A percentile compares a stretch with the other conserved stretches of the same genome.
phyloP scores from a whole-genome alignment of 208 protist species.

The Leishmania major region DNA sequence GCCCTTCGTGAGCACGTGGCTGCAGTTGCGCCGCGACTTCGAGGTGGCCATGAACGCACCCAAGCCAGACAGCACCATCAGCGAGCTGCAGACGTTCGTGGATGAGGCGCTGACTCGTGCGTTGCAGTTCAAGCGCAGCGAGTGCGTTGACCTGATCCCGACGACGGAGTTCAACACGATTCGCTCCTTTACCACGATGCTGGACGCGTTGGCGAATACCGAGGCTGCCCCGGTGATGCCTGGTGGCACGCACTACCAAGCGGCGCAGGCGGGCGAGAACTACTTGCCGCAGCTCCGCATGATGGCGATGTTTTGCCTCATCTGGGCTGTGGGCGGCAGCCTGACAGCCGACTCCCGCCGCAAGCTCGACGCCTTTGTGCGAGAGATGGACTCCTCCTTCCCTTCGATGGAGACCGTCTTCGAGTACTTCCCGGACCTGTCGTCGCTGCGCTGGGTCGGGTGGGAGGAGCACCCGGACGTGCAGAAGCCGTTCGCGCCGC shows the following conservation, averaged over 20 bases:
- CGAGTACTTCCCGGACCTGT: slow-evolving; percentile 96
- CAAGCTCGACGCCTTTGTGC: slow-evolving; percentile 93
- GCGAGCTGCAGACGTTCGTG: slow-evolving; percentile 85
- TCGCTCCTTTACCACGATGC: slow-evolving; percentile 94
- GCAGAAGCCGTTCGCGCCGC: slow-evolving; percentile 84
- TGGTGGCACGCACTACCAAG: slow-evolving; percentile 64
- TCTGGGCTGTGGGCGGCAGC: slow-evolving; percentile 96
- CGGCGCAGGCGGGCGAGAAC: slow-evolving; percentile 80
- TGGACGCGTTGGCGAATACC: slow-evolving; percentile 94
- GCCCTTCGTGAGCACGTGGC: slow-evolving; percentile 95
- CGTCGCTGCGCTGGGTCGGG: slow-evolving; percentile 86
- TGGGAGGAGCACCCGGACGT: slow-evolving; percentile 95
- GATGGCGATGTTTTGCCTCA: slow-evolving; percentile 95
- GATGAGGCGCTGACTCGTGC: slow-evolving; percentile 79
- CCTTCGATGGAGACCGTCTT: slow-evolving; percentile 97
- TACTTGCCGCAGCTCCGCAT: slow-evolving; percentile 94
- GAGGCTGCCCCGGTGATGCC: slow-evolving; percentile 79
- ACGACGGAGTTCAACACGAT: slow-evolving; percentile 90
- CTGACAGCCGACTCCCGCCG: slow-evolving; percentile 92
- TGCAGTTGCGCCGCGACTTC: slow-evolving; percentile 81
- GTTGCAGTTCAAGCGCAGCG: slow-evolving; percentile 76
- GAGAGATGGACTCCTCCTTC: slow-evolving; percentile 96
- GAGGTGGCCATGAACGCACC: slow-evolving; percentile 91
- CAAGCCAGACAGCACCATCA: slow-evolving; percentile 88
- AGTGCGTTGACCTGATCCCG: slow-evolving; percentile 93